These are phyloP conservation scores for Botryotinia convoluta DNA, from an alignment of 2,329 filamentous ascomycete genomes.

Conservation along the genomic window DNA sequence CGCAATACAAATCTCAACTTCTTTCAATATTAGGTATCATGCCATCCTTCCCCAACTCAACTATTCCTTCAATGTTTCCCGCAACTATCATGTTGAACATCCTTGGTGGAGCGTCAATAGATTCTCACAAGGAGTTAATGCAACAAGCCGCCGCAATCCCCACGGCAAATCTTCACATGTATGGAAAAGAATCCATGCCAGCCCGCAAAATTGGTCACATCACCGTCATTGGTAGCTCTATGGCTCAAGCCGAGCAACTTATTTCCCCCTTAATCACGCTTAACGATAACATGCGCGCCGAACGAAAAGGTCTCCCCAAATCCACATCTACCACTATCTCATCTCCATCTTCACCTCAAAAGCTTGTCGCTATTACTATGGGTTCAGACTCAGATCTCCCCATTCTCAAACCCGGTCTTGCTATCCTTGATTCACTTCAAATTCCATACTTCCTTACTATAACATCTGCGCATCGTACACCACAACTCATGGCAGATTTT, in stretches of 20 bases:
- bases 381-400: constrained; percentile 71
- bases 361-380: constrained; percentile 76
- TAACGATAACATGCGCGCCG: constrained; percentile 58
- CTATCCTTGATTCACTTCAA: constrained; percentile 50
- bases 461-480: constrained; percentile 77
- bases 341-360: constrained; percentile 36
- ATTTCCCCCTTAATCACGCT: constrained; percentile 68
- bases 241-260: constrained; percentile 64
- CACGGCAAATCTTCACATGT: constrained; percentile 73
- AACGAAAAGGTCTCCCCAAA: constrained; percentile 45
- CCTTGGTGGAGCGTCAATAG: constrained; percentile 63
- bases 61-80: constrained; percentile 41
- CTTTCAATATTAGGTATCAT: constrained; percentile 70
- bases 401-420: constrained; percentile 66
- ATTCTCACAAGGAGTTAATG: constrained; percentile 58
- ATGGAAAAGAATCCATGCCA: constrained; percentile 85
- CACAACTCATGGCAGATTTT: constrained; percentile 65
- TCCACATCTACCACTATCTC: constrained; percentile 41
- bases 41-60: constrained; percentile 30
- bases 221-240: constrained; percentile 68
- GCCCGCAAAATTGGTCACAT: constrained; percentile 95
- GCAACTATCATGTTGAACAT: constrained; percentile 77
- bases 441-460: constrained; percentile 73
- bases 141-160: constrained; percentile 55
- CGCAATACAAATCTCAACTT: constrained; percentile 83